Evolutionary conservation across 176 grass and related monocot species (phyloP), one percentile per base, ranked within the genome.

Genomic region (Carex littledalei): DNA sequence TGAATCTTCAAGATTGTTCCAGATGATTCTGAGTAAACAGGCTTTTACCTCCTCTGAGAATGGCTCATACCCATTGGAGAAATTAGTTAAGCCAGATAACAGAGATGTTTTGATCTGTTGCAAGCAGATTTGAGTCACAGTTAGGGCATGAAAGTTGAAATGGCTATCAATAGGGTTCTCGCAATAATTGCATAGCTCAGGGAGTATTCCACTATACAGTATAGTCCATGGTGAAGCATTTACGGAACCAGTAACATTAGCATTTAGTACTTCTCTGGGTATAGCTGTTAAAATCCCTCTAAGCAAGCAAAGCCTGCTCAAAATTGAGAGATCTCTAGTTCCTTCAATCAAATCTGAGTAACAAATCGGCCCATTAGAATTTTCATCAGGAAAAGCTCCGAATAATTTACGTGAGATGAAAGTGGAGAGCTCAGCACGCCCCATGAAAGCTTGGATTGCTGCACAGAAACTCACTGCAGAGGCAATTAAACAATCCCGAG

Each of bases 141-240:
- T 98, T 83, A 98, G 89, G 85, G 93, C 91, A 86, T 98, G 96
- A 69, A 98, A 98, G 86, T 98, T 98, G 84, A 94, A 94, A 84
- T 98, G 96, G 77, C 91, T 98, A 88, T 98, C 93, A 78, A 92
- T 63, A 80, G 96, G 96, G 70, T 92, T 98, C 86, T 98, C 96
- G 58, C 91, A 98, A 70, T 98, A 92, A 63, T 88, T 89, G 64
- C 95, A 98, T 52, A 98, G 89, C 81, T 95, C 93, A 60, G 87
- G 87, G 69, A 98, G 89, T 84, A 95, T 95, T 10, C 96, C 96
- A 86, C 90, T 85, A 81, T 94, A 98, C 63, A 98, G 89, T 76
- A 98, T 84, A 88, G 96, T 95, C 96, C 93, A 94, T 50, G 71
- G 76, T 26, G 71, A 81, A 88, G 50, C 85, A 89, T 43, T 79